phyloP scores from a whole-genome alignment of 2,329 filamentous ascomycete genomes.

The Orbilia ellipsospora region DNA sequence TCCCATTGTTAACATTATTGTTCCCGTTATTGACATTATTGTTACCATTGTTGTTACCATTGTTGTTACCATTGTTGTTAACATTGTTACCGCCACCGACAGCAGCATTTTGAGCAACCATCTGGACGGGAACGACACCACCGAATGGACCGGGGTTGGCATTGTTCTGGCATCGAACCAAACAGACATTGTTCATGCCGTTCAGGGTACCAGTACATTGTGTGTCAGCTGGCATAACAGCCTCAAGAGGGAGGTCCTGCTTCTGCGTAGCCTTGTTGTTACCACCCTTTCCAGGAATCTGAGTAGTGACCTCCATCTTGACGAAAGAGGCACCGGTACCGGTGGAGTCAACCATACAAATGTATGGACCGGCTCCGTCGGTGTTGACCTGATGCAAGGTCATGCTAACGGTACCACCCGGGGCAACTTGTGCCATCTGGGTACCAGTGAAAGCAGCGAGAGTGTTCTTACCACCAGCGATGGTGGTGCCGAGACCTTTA shows the following conservation, averaged over 20 bases:
- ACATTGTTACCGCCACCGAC: neutral
- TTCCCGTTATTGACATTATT: neutral
- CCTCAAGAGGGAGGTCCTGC: constrained; percentile 12
- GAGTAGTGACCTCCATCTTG: constrained; percentile 28
- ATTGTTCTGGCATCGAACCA: constrained; percentile 72
- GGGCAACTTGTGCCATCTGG: constrained; percentile 67
- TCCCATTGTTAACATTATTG: neutral
- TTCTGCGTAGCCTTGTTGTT: constrained; percentile 20
- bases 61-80: neutral
- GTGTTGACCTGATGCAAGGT: constrained; percentile 66
- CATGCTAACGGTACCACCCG: constrained; percentile 71
- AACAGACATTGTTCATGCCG: constrained; percentile 71
- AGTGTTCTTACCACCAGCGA: constrained; percentile 69
- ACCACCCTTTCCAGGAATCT: constrained; percentile 35
- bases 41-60: neutral
- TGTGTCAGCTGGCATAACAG: constrained; percentile 27
- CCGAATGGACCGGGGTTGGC: constrained; percentile 73
- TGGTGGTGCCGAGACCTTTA: constrained; percentile 70
- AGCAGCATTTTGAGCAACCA: constrained; percentile 52
- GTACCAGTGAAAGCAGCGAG: constrained; percentile 58
- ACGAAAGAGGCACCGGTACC: constrained; percentile 66
- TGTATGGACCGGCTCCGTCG: constrained; percentile 66
- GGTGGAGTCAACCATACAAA: constrained; percentile 73
- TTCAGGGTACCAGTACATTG: constrained; percentile 71
- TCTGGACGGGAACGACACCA: constrained; percentile 71